Base-by-base conservation (phyloP, 2,329 filamentous ascomycete species). In the Pseudogymnoascus sp. region DNA sequence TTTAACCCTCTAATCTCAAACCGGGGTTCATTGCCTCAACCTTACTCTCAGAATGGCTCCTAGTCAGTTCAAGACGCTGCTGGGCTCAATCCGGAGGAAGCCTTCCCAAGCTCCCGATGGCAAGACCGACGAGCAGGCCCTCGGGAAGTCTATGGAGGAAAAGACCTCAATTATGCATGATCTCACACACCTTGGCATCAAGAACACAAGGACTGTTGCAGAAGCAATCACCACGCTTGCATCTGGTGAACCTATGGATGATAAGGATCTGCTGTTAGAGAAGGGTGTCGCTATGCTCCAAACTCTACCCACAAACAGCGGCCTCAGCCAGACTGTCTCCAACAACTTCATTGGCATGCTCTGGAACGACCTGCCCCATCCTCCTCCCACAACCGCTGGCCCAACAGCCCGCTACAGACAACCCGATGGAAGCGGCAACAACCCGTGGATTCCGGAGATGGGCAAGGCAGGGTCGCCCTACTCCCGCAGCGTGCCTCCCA, bases 221-320 rank as follows among this genome's bases (percentile, higher is more conserved):
- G 69, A 74, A 61, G 77, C 74, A 36, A 69, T 79, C 40, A 73
- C 73, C 4, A 75, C 74, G 2, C 66, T 79, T 39, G 76, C 75
- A 2, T 73, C 74, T 15, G 77, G 77, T n/a, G 73, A 77, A 47
- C 77, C 77, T 5, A 62, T 79, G 62, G 71, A 79, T 64, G 77
- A 79, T 66, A 79, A 79, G 66, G 71, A 79, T 33, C 68, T 76
- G 4, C 62, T 79, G 61, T 74, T 81, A 17, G 80, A 83, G 65
- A 71, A 81, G 70, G 79, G 78, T 15, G 79, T 83, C 1, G 69
- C 76, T 10, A 80, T 82, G 77, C 74, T 82, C 17, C 79, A 81
- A 64, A 70, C 72, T 1, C 69, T 81, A n/a, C 79, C 79, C 7
- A 64, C 71, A 11, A 78, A 81, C 69, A 81, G 78, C 65, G 74